These are phyloP conservation scores for Dipteronia sinensis DNA, from an alignment of 345 rosid genomes.

Conservation along the genomic window DNA sequence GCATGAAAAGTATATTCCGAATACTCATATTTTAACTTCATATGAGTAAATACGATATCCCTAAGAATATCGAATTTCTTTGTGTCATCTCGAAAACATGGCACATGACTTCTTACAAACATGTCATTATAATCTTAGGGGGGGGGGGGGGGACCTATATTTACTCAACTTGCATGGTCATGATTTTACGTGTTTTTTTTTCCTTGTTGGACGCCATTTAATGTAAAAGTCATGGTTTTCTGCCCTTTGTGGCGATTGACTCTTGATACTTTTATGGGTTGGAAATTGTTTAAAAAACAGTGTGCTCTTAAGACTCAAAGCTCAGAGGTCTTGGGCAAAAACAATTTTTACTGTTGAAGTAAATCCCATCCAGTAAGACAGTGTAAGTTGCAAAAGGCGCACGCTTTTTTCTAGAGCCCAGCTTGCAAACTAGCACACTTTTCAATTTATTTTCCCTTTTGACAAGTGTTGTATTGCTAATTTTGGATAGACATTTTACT, in stretches of 20 bases:
- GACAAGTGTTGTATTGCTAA: not conserved
- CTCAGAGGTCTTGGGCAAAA: not conserved
- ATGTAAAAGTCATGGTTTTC: not conserved
- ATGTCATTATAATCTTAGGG: not conserved
- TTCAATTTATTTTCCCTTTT: not conserved
- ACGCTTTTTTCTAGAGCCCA: not conserved
- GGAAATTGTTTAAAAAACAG: not conserved
- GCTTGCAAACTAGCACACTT: not conserved
- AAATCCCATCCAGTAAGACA: not conserved
- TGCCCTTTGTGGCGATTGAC: not conserved
- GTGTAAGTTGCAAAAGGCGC: not conserved
- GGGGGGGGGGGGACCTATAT: too few relatives aligned
- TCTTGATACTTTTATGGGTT: not conserved
- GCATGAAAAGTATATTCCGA: not conserved
- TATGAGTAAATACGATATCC: not conserved
- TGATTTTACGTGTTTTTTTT: not conserved
- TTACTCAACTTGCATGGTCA: not conserved
- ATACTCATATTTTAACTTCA: not conserved
- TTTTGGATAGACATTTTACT: not conserved
- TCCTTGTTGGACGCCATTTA: not conserved
- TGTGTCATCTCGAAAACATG: not conserved
- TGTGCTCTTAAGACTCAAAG: not conserved
- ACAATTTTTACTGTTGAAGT: not conserved
- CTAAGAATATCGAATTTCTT: not conserved
- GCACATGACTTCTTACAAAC: not conserved